phyloP scores from a whole-genome alignment of 192 early-diverging fungal species.

The Entomortierella chlamydospora region DNA sequence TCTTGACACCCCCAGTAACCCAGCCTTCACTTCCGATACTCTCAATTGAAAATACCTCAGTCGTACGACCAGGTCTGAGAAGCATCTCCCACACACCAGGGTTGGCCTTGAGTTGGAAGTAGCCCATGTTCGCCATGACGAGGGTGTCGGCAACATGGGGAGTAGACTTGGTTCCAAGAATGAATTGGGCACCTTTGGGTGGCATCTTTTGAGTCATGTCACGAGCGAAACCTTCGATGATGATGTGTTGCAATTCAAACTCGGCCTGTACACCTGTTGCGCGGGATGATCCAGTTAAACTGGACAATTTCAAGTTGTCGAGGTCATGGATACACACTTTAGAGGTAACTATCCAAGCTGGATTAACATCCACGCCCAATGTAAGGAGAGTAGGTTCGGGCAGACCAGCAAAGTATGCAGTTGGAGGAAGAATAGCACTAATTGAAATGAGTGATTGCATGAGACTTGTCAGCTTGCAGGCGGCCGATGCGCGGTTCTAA shows the following conservation, averaged over 20 bases:
- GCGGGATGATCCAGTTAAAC: conserved; percentile 47
- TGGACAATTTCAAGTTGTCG: conserved; percentile 87
- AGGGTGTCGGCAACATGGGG: conserved; percentile 88
- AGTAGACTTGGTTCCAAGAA: conserved; percentile 75
- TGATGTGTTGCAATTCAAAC: conserved; percentile 84
- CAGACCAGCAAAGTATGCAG: conserved; percentile 77
- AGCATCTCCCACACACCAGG: conserved; percentile 90
- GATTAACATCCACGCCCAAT: conserved; percentile 87
- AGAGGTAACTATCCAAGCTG: conserved; percentile 91
- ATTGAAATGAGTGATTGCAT: not conserved
- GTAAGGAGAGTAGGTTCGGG: conserved; percentile 87
- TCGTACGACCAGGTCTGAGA: conserved; percentile 85
- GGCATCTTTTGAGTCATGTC: conserved; percentile 77
- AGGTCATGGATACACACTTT: conserved; percentile 86
- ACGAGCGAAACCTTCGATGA: conserved; percentile 91
- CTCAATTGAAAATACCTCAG: conserved; percentile 81
- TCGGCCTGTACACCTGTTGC: conserved; percentile 72
- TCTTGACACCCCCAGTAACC: conserved; percentile 56
- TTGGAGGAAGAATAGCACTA: conserved; percentile 51
- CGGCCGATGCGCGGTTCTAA: too few relatives aligned
- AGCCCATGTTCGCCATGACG: conserved; percentile 99
- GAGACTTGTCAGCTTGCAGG: too few relatives aligned
- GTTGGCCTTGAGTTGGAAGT: conserved; percentile 94
- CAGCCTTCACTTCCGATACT: conserved; percentile 66
- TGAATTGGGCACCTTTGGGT: conserved; percentile 91